Evolutionary conservation across 129 eudicot genomes (phyloP).

Genomic region (Tagetes erecta): DNA sequence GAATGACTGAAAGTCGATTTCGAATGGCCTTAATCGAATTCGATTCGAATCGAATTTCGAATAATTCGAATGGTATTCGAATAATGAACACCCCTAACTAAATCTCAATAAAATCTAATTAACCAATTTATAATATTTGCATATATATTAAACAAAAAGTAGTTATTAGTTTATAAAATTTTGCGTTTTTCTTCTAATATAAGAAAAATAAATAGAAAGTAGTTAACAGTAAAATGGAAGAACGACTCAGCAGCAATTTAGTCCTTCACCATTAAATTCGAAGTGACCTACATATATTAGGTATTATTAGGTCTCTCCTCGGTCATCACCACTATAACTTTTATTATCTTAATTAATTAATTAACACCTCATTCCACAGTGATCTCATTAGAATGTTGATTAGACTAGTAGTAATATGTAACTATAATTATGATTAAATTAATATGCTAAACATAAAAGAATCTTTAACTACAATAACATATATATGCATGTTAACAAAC

Average conservation of each 20-base stretch:
- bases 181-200: not conserved
- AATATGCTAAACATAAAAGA: not conserved
- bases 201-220: not conserved
- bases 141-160: not conserved
- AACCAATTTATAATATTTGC: not conserved
- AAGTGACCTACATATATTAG: constrained; percentile 35
- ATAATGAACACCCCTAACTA: too few relatives aligned
- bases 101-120: too few relatives aligned
- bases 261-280: constrained; percentile 21
- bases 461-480: not conserved
- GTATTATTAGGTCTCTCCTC: constrained; percentile 23
- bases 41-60: too few relatives aligned
- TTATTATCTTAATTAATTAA: constrained; percentile 4
- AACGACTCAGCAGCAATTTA: constrained; percentile 34
- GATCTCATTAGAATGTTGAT: not conserved
- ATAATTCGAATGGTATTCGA: too few relatives aligned
- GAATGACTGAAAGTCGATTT: too few relatives aligned
- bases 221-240: constrained; percentile 23
- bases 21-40: too few relatives aligned
- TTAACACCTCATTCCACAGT: not conserved
- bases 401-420: not conserved
- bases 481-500: not conserved
- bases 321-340: constrained; percentile 23
- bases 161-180: not conserved
- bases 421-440: not conserved